Evolutionary conservation across 2,329 filamentous ascomycete species (phyloP).

Genomic region (Verticillium klebahnii): DNA sequence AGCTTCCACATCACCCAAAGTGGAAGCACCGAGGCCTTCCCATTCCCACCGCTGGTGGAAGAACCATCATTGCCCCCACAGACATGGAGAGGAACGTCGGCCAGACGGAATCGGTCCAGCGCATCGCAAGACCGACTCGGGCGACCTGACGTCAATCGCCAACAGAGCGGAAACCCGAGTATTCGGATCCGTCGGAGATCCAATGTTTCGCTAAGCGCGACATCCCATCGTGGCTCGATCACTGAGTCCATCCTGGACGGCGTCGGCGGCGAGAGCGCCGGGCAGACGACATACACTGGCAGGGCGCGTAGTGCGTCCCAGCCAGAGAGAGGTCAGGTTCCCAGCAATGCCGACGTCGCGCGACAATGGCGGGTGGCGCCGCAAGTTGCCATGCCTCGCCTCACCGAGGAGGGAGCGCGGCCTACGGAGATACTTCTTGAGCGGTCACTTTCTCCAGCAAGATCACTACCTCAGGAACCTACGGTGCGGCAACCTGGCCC

Average conservation of each 20-base stretch:
- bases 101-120: background rate
- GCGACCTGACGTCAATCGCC: background rate
- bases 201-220: background rate
- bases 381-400: constrained; percentile 29
- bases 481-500: background rate
- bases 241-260: background rate
- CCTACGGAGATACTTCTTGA: constrained; percentile 22
- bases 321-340: constrained; percentile 2
- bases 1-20: background rate
- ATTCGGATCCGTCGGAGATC: background rate
- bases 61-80: background rate
- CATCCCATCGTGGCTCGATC: background rate
- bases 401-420: constrained; percentile 32
- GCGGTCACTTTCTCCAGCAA: constrained; percentile 18
- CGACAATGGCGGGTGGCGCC: constrained; percentile 20
- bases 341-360: constrained; percentile 2
- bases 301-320: background rate
- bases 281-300: background rate
- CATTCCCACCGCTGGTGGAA: background rate
- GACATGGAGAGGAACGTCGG: background rate
- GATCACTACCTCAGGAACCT: constrained; percentile 4
- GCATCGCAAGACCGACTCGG: background rate
- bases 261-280: background rate
- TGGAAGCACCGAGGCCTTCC: background rate
- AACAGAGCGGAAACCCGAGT: background rate